These are phyloP conservation scores for Lasiosphaeria ovina DNA, from an alignment of 495 filamentous ascomycete species.

Conservation along the genomic window DNA sequence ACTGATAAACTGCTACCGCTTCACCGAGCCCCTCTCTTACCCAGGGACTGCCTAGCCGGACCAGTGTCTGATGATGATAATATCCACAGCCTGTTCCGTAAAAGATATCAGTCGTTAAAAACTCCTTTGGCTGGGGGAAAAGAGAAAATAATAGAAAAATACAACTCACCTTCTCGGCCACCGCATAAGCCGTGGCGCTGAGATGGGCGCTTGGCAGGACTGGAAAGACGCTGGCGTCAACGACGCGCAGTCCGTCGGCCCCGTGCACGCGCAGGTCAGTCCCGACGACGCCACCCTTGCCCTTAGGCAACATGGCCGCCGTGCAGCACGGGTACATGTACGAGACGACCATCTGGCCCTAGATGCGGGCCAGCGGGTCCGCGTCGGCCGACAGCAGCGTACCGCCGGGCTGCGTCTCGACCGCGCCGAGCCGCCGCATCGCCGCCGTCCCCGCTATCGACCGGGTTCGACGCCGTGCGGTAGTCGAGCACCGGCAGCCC, in stretches of 20 bases:
- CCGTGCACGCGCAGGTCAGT: slow-evolving; percentile 51
- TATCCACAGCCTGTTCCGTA: neutral
- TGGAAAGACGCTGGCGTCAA: slow-evolving; percentile 62
- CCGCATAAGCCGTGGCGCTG: slow-evolving; percentile 15
- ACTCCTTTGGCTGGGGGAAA: neutral
- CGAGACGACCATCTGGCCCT: slow-evolving; percentile 6
- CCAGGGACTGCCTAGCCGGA: neutral
- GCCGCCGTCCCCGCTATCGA: slow-evolving; percentile 20
- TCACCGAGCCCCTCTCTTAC: too few relatives aligned
- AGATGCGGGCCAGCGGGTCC: slow-evolving; percentile 1
- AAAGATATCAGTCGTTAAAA: neutral
- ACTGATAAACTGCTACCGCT: too few relatives aligned
- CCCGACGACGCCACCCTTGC: slow-evolving; percentile 51
- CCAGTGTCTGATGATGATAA: slow-evolving; percentile 4
- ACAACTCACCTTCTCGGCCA: slow-evolving; percentile 19
- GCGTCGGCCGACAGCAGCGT: neutral
- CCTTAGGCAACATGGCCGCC: slow-evolving; percentile 45
- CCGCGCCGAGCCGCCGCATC: slow-evolving; percentile 12
- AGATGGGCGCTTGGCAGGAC: slow-evolving; percentile 36
- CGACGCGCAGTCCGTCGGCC: slow-evolving; percentile 54
- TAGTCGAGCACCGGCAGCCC: slow-evolving; percentile 13
- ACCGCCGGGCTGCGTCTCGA: slow-evolving; percentile 15
- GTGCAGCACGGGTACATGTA: slow-evolving; percentile 35
- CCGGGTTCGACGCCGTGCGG: slow-evolving; percentile 11
- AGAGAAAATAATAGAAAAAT: neutral